A percentile compares a stretch with the other conserved stretches of the same genome.
phyloP scores from a whole-genome alignment of 2,329 filamentous ascomycete species.

The Phialocephala subalpina region DNA sequence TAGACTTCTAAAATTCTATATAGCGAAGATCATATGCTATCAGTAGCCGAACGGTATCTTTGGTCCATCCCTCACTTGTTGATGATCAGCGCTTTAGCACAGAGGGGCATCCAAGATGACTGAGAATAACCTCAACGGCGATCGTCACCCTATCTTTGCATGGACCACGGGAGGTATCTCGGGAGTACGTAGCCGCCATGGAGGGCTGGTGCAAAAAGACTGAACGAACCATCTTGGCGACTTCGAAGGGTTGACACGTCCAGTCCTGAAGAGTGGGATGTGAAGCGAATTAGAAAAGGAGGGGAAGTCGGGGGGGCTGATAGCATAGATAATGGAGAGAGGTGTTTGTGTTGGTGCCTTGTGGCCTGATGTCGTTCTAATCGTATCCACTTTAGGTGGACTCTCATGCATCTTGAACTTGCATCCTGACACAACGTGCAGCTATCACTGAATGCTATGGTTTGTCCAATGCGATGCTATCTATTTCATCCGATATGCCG shows the following conservation, averaged over 20 bases:
- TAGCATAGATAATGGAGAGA: conserved; percentile 1
- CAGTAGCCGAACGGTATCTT: background rate
- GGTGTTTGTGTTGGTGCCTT: background rate
- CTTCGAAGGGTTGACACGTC: background rate
- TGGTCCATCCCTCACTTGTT: background rate
- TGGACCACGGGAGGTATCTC: background rate
- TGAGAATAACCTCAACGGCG: background rate
- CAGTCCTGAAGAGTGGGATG: conserved; percentile 8
- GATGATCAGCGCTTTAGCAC: background rate
- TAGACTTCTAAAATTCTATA: background rate
- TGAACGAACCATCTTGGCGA: background rate
- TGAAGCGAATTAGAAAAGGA: background rate
- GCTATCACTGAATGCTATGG: background rate
- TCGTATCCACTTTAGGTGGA: conserved; percentile 5
- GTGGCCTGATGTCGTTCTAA: too few relatives aligned
- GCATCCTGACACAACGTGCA: background rate
- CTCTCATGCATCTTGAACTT: background rate
- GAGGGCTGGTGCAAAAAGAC: background rate
- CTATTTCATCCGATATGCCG: background rate
- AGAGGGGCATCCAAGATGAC: background rate
- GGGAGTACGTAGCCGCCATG: background rate
- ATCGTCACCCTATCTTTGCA: conserved; percentile 3
- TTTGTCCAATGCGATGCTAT: conserved; percentile 5
- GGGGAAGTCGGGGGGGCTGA: background rate
- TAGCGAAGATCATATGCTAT: background rate